Evolutionary conservation across 75 land plant genomes (phyloP).

Genomic region (Sequoia sempervirens): DNA sequence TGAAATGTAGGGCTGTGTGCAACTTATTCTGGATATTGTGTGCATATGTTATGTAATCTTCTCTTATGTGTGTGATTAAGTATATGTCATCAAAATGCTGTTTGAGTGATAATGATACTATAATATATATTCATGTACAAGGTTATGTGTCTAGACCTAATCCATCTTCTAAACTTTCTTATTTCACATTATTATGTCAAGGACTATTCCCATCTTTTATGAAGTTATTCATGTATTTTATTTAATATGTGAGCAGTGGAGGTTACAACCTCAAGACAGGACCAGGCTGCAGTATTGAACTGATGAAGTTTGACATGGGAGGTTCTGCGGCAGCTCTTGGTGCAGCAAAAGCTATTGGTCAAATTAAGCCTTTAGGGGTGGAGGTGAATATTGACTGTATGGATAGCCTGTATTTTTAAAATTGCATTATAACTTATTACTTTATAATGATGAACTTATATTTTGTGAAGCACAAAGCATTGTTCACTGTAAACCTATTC

Average conservation of each 20-base stretch:
- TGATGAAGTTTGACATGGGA: constrained; percentile 98
- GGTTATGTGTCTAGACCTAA: background rate
- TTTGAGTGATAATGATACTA: background rate
- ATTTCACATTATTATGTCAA: background rate
- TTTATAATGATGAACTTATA: background rate
- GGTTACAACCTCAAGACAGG: constrained; percentile 98
- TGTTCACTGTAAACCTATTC: background rate
- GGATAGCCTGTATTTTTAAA: background rate
- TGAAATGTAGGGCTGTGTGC: background rate
- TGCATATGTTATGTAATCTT: background rate
- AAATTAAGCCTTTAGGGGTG: constrained; percentile 86
- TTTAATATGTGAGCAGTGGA: constrained; percentile 58
- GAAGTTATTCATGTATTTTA: background rate
- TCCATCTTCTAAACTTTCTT: background rate
- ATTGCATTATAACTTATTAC: background rate
- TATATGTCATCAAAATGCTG: background rate
- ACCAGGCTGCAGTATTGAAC: constrained; percentile 77
- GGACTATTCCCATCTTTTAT: background rate
- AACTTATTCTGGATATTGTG: background rate
- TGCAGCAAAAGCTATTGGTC: constrained; percentile 89
- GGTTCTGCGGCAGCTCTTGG: constrained; percentile 93
- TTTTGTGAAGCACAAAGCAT: background rate
- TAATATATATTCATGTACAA: background rate
- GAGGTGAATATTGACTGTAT: constrained; percentile 40
- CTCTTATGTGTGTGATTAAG: background rate